A percentile compares a stretch with the other conserved stretches of the same genome.
Conservation (phyloP, 306 rosid genomes). For the Citrullus colocynthis region DNA sequence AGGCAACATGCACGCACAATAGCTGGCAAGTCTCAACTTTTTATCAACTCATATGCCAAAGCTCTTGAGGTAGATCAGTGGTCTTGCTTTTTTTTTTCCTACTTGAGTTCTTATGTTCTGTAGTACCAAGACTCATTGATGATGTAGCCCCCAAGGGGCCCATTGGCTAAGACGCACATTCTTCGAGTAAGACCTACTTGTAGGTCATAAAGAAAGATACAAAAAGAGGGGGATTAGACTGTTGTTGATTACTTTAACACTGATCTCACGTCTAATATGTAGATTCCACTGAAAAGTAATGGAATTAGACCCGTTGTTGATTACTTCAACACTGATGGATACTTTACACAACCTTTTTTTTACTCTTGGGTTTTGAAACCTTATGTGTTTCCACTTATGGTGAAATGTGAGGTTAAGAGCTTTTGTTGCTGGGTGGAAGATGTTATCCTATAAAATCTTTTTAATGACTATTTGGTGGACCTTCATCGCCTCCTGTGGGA, state of each 20-base stretch:
- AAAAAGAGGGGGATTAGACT: too few species aligned
- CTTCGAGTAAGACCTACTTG: background rate
- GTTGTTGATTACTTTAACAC: too few species aligned
- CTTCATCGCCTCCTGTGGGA: too few species aligned
- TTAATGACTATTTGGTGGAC: background rate
- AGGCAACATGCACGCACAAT: slow-evolving; percentile 90
- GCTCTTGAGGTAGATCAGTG: slow-evolving; percentile 67
- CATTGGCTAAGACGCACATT: background rate
- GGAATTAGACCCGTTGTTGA: background rate
- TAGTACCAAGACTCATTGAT: background rate
- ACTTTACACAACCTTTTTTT: background rate
- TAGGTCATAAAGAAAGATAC: background rate
- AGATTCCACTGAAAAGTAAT: background rate
- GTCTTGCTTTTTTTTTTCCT: background rate
- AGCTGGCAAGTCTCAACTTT: slow-evolving; percentile 86
- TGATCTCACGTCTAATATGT: too few species aligned
- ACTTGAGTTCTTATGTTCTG: background rate
- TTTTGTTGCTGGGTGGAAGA: background rate
- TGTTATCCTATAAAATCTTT: background rate
- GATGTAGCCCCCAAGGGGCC: background rate
- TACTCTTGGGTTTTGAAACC: background rate
- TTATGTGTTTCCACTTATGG: background rate
- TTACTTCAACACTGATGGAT: background rate
- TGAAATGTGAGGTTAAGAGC: background rate
- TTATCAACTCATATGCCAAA: slow-evolving; percentile 90